Evolutionary conservation across 2,329 filamentous ascomycete species (phyloP), one percentile per base, ranked within the genome.

Genomic region (Cladophialophora psammophila): DNA sequence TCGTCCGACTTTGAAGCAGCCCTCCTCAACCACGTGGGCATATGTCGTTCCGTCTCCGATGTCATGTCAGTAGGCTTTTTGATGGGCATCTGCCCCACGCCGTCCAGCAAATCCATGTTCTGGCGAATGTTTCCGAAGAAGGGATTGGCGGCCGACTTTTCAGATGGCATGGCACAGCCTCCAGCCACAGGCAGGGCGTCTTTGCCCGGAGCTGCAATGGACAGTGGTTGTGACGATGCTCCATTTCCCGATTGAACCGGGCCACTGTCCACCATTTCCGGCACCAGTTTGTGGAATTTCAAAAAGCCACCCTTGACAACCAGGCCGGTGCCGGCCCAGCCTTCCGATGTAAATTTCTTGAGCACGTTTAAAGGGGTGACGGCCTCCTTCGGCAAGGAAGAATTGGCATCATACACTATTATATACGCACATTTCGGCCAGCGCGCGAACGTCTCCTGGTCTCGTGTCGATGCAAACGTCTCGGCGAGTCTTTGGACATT

Each of bases 61-160:
- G 81, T 83, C 72, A 89, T 79, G 18, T 79, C 75, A n/a, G 79
- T 75, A 2, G 89, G 89, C 54, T 86, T 78, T 73, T 87, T 88
- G 65, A 91, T 74, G 13, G 86, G 76, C 70, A 90, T 88, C 73
- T 96, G 94, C 0, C 95, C 95, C 10, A 98, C 94, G 20, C 95
- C 95, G 72, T 93, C 93, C 36, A 96, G 90, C 18, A 99, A 83
- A 75, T 98, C 95, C 87, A 96, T 94, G 71, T 98, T 97, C 77
- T 98, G 95, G 52, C 95, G 89, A 73, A 99, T 98, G 71, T 97
- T 98, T 68, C 89, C 89, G 78, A 98, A 98, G 81, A 99, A 98
- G 0, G 94, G 94, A 73, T 96, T 96, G 0, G 88, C 85, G 0
- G 88, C 87, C 67, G 88, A 88, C 71, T 88, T 85, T 0, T 87